Percentiles rank a stretch among this genome's conserved stretches.
Evolutionary conservation across 164 flowering plant genomes (phyloP).

Genomic region (Dillenia turbinata): DNA sequence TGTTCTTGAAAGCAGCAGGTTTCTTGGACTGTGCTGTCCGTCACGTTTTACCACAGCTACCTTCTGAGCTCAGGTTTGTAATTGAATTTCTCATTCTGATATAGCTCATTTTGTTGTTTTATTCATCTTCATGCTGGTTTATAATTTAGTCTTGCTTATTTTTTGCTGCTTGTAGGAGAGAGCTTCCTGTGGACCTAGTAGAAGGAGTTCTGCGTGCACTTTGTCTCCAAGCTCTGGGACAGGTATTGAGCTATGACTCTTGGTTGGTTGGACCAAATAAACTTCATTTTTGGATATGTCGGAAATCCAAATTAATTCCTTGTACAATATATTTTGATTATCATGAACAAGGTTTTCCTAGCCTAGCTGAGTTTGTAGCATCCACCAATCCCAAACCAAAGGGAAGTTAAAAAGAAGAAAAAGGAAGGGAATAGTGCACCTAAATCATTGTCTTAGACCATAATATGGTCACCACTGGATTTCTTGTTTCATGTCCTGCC

Average conservation of each 20-base stretch:
- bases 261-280: too few relatives aligned
- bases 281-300: too few relatives aligned
- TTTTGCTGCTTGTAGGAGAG: slow-evolving; percentile 44
- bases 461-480: too few relatives aligned
- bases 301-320: too few relatives aligned
- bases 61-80: slow-evolving; percentile 66
- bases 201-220: slow-evolving; percentile 88
- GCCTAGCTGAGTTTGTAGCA: too few relatives aligned
- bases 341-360: too few relatives aligned
- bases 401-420: too few relatives aligned
- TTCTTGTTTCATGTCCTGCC: too few relatives aligned
- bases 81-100: not conserved
- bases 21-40: slow-evolving; percentile 86
- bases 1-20: slow-evolving; percentile 90
- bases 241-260: slow-evolving; percentile 42
- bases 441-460: too few relatives aligned
- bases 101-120: not conserved
- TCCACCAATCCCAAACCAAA: too few relatives aligned
- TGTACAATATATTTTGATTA: too few relatives aligned
- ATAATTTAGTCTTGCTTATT: slow-evolving; percentile 1
- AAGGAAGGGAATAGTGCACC: too few relatives aligned
- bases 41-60: slow-evolving; percentile 77
- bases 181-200: slow-evolving; percentile 80
- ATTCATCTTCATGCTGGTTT: slow-evolving; percentile 3
- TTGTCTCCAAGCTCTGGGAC: slow-evolving; percentile 89